A percentile compares a stretch with the other conserved stretches of the same genome.
phyloP scores from a whole-genome alignment of 2,329 filamentous ascomycete genomes.

The Alternaria viburni region DNA sequence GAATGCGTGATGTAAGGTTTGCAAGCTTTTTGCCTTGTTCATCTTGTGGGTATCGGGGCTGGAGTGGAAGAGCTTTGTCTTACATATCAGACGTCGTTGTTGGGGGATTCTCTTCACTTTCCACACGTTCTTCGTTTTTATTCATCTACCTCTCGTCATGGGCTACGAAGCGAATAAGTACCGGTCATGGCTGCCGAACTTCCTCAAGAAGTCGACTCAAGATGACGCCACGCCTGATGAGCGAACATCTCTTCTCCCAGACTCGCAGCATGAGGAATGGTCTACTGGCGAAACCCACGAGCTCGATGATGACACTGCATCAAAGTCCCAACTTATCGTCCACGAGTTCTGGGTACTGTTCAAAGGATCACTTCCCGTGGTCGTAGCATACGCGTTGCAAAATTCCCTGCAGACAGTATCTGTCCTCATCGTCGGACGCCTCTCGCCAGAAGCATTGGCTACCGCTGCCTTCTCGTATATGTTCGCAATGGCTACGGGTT shows the following conservation, averaged over 20 bases:
- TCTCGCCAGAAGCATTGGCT: conserved; percentile 80
- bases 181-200: conserved; percentile 38
- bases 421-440: conserved; percentile 78
- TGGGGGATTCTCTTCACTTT: not conserved
- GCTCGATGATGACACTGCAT: conserved; percentile 44
- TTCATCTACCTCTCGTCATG: conserved; percentile 22
- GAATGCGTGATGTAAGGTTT: conserved; percentile 16
- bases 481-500: conserved; percentile 89
- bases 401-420: conserved; percentile 85
- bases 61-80: not conserved
- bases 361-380: conserved; percentile 75
- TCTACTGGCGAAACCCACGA: conserved; percentile 46
- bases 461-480: conserved; percentile 89
- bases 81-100: not conserved
- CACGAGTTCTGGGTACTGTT: conserved; percentile 72
- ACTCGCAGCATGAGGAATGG: conserved; percentile 46
- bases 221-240: conserved; percentile 47
- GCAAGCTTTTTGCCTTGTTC: conserved; percentile 9
- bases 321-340: conserved; percentile 50
- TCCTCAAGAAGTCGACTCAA: conserved; percentile 31
- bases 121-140: not conserved
- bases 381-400: conserved; percentile 83
- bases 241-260: conserved; percentile 52
- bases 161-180: conserved; percentile 24
- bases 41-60: not conserved